These are phyloP conservation scores for Nicotiana noctiflora DNA, from an alignment of 257 asterid species.

Conservation along the genomic window DNA sequence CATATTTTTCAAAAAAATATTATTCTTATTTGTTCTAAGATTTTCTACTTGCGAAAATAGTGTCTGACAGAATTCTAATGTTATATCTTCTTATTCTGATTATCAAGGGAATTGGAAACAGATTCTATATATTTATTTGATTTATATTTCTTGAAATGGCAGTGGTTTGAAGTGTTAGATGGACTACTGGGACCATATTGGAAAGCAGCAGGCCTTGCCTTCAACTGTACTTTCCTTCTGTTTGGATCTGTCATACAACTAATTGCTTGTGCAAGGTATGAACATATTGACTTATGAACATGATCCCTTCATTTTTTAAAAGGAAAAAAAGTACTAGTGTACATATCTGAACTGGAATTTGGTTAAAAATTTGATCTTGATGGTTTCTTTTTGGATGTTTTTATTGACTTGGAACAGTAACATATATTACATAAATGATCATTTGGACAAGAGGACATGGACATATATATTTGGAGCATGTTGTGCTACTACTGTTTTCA, in stretches of 20 bases:
- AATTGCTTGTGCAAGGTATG: slow-evolving; percentile 93
- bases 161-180: slow-evolving; percentile 98
- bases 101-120: too few relatives aligned
- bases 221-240: slow-evolving; percentile 93
- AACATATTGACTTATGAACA: background rate
- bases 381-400: background rate
- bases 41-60: too few relatives aligned
- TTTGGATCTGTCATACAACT: slow-evolving; percentile 97
- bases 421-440: slow-evolving; percentile 84
- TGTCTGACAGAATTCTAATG: too few relatives aligned
- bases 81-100: too few relatives aligned
- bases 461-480: slow-evolving; percentile 98
- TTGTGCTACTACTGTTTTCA: slow-evolving; percentile 93
- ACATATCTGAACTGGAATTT: background rate
- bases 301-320: background rate
- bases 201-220: slow-evolving; percentile 91
- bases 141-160: background rate
- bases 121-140: background rate
- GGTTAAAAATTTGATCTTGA: background rate
- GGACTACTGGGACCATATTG: slow-evolving; percentile 94
- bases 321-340: too few relatives aligned
- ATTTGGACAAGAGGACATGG: slow-evolving; percentile 97
- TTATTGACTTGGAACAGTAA: slow-evolving; percentile 39
- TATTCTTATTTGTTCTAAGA: too few relatives aligned
- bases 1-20: background rate